Evolutionary conservation across 805 yeast species (phyloP).

Genomic region (Jamesozyma gamospora): DNA sequence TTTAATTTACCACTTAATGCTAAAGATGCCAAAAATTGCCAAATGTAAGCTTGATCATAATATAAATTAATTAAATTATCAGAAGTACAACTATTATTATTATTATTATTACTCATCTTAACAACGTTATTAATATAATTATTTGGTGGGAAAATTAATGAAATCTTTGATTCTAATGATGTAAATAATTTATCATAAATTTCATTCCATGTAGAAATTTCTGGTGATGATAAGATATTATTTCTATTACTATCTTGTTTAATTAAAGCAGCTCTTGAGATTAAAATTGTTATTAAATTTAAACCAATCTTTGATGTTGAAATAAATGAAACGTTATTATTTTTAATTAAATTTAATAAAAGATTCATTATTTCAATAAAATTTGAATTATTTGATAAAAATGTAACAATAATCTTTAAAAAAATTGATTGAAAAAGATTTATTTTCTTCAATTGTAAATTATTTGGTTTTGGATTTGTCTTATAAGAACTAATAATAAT

Average conservation of each 20-base stretch:
- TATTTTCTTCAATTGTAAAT: constrained; percentile 44
- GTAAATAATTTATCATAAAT: constrained; percentile 78
- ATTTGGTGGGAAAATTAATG: constrained; percentile 72
- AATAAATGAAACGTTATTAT: constrained; percentile 51
- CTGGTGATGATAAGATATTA: constrained; percentile 32
- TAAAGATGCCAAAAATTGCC: constrained; percentile 94
- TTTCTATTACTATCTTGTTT: constrained; percentile 60
- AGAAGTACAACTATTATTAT: constrained; percentile 5
- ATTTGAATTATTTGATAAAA: constrained; percentile 65
- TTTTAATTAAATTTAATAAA: constrained; percentile 57
- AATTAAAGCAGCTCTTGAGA: constrained; percentile 85
- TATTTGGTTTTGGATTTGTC: constrained; percentile 48
- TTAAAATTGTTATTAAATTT: constrained; percentile 77
- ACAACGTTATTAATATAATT: constrained; percentile 21
- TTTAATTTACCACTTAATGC: constrained; percentile 83
- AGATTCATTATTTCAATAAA: constrained; percentile 72
- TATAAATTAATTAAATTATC: constrained; percentile 22
- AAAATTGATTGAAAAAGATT: constrained; percentile 74
- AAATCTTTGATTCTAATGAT: constrained; percentile 65
- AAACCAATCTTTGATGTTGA: constrained; percentile 67
- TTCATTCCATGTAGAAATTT: constrained; percentile 52
- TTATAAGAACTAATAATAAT: constrained; percentile 72
- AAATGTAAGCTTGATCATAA: constrained; percentile 70
- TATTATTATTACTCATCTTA: not conserved
- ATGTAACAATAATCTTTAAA: constrained; percentile 73